Evolutionary conservation across 2,329 filamentous ascomycete genomes (phyloP), one percentile per base, ranked within the genome.

Genomic region (Ramularia collo-cygni): DNA sequence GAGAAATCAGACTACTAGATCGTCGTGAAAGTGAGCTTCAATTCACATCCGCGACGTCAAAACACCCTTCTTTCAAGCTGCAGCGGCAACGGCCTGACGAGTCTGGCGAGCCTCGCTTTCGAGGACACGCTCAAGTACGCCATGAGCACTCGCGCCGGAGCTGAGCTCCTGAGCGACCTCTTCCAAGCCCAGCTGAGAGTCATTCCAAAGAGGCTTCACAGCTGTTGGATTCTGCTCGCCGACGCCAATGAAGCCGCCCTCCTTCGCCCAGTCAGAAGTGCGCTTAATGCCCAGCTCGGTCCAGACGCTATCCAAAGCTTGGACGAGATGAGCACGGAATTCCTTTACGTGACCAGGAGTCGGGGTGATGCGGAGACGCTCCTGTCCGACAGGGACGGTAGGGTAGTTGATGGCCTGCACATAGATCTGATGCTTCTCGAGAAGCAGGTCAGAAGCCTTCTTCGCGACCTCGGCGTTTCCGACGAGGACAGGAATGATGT

Each of bases 361-460:
- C 0, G 92, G 92, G 2, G 92, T 98, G 64, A 98, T 87, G 52
- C 92, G 84, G 41, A 98, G 81, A 43, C 92, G 82, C 67, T 98
- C 92, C 70, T 98, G 89, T n/a, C 92, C 92, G 5, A 94, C 87
- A 2, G 92, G 92, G 2, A 98, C 92, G 37, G 92, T 98, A 2
- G 92, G 92, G 67, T 96, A 96, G 70, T 98, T 98, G 75, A 98
- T 96, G 40, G 87, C 88, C 68, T 98, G 92, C 17, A 98, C 92
- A 62, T 98, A 98, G 61, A 98, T 95, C 46, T 81, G 78, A 70
- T 95, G 85, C 52, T 94, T 83, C 52, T 84, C 80, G 10, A 98
- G 76, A 15, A 98, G 79, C 70, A 94, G 79, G 61, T 98, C 92
- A 16, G 86, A 94, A 6, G 92, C 92, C 54, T 82, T 74, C 73